Evolutionary conservation across 345 rosid species (phyloP), one percentile per base, ranked within the genome.

Genomic region (Gossypium ekmanianum): DNA sequence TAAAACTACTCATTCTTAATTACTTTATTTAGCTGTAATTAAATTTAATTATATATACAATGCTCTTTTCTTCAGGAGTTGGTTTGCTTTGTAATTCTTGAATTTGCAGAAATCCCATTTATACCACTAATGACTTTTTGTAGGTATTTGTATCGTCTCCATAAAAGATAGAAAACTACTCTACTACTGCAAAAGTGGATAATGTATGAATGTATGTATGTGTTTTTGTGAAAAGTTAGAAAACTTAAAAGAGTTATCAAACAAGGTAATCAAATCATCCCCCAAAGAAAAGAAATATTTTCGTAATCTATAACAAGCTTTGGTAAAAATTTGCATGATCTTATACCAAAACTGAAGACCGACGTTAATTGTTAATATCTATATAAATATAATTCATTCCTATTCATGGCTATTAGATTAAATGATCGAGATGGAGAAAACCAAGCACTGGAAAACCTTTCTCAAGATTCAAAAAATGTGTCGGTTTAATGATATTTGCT

Each of bases 391-490:
- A 34, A 34, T 5, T 5, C 41, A 34, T 34, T 5, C 41, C 41
- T 34, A 34, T 34, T 5, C 41, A 34, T 34, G 1, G 7, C 41
- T 34, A 34, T 34, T 34, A 34, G 41, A 34, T 34, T 34, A 54
- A 4, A 54, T 54, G 20, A 22, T 58, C 34, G 18, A 54, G 61
- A 13, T 16, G 61, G 62, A 14, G 11, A 52, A 67, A 67, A 24
- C 7, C 0, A 54, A 52, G 34, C 74, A 71, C 12, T 61, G 55
- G 44, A 24, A 71, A 71, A 71, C 61, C 74, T 55, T 68, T 69
- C 14, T 68, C 58, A 68, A 50, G 74, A 71, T 54, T 29, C 26
- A 71, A 17, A 54, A 67, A 71, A n/a, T 18, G 62, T 71, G 61
- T 54, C 4, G 47, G 47, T 51, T 54, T 54, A 54, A 17, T 54